Evolutionary conservation across 2,329 filamentous ascomycete genomes (phyloP), one percentile per base, ranked within the genome.

Genomic region (Stylonectria norvegica): DNA sequence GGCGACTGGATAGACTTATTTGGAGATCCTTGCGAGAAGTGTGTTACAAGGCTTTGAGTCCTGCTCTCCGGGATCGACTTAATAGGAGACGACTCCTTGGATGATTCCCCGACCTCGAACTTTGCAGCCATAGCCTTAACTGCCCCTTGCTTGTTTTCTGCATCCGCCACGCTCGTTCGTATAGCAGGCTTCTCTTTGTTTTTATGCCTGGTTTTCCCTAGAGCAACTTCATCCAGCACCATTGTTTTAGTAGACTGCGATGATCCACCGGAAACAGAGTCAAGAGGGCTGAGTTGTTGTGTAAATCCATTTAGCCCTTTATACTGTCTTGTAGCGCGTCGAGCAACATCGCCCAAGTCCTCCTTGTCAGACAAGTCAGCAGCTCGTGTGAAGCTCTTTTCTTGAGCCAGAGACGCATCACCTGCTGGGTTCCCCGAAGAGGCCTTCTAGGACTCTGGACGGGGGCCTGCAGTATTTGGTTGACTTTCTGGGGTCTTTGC

Each of bases 111-210:
- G 6, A 51, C 66, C 45, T 79, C 72, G 53, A 77, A 77, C 53
- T 69, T 65, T 23, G 74, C 74, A 4, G 74, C 68, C 64, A 79
- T 75, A 2, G 71, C 72, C 48, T 61, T 72, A 10, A 76, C 73
- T 3, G 62, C 57, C 15, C 56, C 53, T 43, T 40, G 47, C 16
- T 59, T 69, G 17, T 39, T 56, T 4, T 53, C 41, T 1, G 45
- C 45, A 6, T 48, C 49, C 3, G 48, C 42, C 23, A 52, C 35
- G 11, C 44, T 52, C 23, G 53, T 49, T 3, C 47, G 40, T 5
- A 41, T 34, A 4, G 36, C 34, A 1, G 37, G 32, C 6, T 35
- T 39, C 10, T 32, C 41, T 10, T 48, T 40, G 14, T 49, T 45
- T 11, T 37, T 52, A 3, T 49, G 36, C 4, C 47, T 12, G 3